A percentile compares a stretch with the other conserved stretches of the same genome.
These are phyloP conservation scores for Lactarius psammicola DNA, from an alignment of 768 basidiomycete genomes.

Conservation along the genomic window DNA sequence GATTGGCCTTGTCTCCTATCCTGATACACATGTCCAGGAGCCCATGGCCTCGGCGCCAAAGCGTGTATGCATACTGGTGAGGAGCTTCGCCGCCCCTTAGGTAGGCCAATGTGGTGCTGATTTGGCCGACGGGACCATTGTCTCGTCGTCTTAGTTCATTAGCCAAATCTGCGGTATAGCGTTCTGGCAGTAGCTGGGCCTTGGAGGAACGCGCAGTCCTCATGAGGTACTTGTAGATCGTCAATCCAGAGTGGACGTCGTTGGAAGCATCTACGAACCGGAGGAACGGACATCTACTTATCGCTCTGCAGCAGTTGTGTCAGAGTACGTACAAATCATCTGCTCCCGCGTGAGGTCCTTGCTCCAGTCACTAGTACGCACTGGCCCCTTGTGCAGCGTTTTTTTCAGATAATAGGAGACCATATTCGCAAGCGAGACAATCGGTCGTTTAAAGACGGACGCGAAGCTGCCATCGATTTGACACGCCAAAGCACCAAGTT, in stretches of 20 bases:
- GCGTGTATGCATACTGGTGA: conserved; percentile 44
- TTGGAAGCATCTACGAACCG: conserved; percentile 47
- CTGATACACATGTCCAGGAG: conserved; percentile 42
- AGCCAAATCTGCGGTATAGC: conserved; percentile 35
- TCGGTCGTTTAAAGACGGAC: conserved; percentile 36
- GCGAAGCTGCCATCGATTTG: conserved; percentile 41
- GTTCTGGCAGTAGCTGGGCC: conserved; percentile 27
- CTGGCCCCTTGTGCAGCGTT: conserved; percentile 45
- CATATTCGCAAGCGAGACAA: conserved; percentile 46
- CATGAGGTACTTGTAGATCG: conserved; percentile 43
- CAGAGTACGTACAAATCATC: conserved; percentile 37
- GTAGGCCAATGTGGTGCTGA: no score
- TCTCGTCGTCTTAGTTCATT: conserved; percentile 11
- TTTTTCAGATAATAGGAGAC: conserved; percentile 43
- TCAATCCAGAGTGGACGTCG: conserved; percentile 48
- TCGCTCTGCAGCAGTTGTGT: neutral
- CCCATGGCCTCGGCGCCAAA: conserved; percentile 42
- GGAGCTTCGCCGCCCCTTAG: conserved; percentile 9
- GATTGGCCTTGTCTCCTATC: conserved; percentile 40
- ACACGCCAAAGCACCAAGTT: conserved; percentile 45
- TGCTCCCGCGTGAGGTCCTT: conserved; percentile 39
- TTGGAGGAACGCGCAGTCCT: conserved; percentile 34
- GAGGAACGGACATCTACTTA: neutral
- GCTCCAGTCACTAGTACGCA: conserved; percentile 51
- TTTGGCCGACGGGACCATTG: neutral